These are phyloP conservation scores for Taphrina pruni DNA, from an alignment of 1,139 yeast genomes.

Conservation along the genomic window DNA sequence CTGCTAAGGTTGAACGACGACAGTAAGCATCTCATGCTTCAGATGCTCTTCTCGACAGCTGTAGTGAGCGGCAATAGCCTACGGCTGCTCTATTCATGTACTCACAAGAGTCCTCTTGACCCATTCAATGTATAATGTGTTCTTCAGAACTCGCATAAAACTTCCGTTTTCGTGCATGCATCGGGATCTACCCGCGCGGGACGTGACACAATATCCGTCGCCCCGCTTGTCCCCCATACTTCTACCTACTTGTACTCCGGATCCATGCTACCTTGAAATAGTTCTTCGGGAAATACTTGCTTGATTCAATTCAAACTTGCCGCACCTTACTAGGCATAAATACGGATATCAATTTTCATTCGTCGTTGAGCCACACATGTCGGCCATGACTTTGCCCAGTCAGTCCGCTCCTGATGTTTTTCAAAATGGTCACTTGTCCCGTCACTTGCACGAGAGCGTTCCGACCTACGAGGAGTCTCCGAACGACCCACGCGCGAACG, in stretches of 20 bases:
- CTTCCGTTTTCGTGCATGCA: not conserved
- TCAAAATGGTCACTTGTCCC: not conserved
- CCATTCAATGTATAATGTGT: too few species aligned
- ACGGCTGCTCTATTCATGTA: not conserved
- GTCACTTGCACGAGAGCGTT: constrained; percentile 17
- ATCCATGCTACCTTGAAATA: too few species aligned
- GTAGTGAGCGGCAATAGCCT: not conserved
- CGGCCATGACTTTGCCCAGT: constrained; percentile 3
- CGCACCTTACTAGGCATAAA: too few species aligned
- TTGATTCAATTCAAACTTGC: too few species aligned
- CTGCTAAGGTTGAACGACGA: not conserved
- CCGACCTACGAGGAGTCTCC: constrained; percentile 20
- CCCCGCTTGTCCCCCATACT: constrained; percentile 4
- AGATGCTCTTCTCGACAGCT: too few species aligned
- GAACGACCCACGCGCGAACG: constrained; percentile 20
- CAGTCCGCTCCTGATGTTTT: not conserved
- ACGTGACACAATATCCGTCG: not conserved
- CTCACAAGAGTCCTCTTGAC: not conserved
- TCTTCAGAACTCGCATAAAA: not conserved
- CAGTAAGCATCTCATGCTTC: too few species aligned
- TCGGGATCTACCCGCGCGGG: constrained; percentile 3
- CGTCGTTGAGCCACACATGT: not conserved
- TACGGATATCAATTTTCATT: too few species aligned
- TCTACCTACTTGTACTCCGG: too few species aligned
- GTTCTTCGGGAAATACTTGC: too few species aligned